A percentile compares a stretch with the other conserved stretches of the same genome.
Conservation (phyloP, 305 asterid genomes). For the Stenogyne calaminthoides region DNA sequence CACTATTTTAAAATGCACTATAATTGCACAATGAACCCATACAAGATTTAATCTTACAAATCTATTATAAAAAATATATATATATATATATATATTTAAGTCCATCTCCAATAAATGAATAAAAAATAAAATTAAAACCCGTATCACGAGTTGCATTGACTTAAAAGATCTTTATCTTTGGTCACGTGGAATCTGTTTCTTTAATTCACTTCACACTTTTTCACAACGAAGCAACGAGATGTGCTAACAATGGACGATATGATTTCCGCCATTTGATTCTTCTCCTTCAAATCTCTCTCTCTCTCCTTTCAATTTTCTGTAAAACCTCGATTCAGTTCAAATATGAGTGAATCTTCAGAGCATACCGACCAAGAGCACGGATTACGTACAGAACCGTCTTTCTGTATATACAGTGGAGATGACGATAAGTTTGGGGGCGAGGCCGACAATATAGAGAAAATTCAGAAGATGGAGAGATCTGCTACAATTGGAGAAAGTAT, state of each 20-base stretch:
- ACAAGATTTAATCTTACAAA: too few species aligned
- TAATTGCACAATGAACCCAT: too few species aligned
- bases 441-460: constrained; percentile 30
- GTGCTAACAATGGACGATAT: background rate
- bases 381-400: constrained; percentile 71
- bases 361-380: constrained; percentile 20
- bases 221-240: background rate
- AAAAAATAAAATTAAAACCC: too few species aligned
- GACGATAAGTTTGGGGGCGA: constrained; percentile 39
- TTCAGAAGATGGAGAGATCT: constrained; percentile 37
- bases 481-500: constrained; percentile 37
- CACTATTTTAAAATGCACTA: too few species aligned
- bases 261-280: constrained; percentile 12
- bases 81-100: too few species aligned
- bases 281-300: constrained; percentile 4
- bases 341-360: constrained; percentile 23
- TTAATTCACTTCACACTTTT: background rate
- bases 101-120: too few species aligned
- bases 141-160: background rate
- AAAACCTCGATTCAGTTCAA: background rate
- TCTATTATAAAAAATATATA: too few species aligned
- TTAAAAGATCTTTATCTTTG: background rate
- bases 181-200: background rate
- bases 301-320: background rate
- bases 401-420: constrained; percentile 53